phyloP scores from a whole-genome alignment of 2,329 filamentous ascomycete species.

The Herpotrichia juniperi region DNA sequence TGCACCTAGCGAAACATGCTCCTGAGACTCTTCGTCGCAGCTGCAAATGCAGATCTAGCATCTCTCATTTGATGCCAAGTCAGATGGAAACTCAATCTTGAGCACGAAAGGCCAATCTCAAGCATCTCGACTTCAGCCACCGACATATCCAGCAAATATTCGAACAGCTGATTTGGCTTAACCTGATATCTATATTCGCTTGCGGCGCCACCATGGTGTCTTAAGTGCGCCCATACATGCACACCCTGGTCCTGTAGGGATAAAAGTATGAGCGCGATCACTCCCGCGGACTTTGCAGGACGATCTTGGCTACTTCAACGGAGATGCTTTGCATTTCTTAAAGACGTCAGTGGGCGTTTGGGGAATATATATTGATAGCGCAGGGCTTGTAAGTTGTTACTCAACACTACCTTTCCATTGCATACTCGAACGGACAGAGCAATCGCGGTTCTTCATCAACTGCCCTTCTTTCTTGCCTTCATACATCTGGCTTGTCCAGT shows the following conservation, averaged over 20 bases:
- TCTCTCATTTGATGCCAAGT: conserved; percentile 7
- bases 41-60: conserved; percentile 7
- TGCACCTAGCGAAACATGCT: not conserved
- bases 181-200: not conserved
- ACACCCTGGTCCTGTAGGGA: conserved; percentile 11
- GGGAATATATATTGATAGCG: not conserved
- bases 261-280: conserved; percentile 11
- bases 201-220: conserved; percentile 4
- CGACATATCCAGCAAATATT: not conserved
- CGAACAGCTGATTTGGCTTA: conserved; percentile 1
- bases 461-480: not conserved
- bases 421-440: not conserved
- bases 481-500: not conserved
- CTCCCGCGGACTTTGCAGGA: conserved; percentile 20
- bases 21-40: not conserved
- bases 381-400: not conserved
- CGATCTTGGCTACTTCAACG: conserved; percentile 11
- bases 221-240: conserved; percentile 3
- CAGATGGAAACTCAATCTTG: not conserved
- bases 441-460: not conserved
- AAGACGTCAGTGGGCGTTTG: conserved; percentile 7
- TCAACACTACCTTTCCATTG: not conserved
- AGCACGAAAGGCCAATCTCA: not conserved
- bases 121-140: conserved; percentile 12
- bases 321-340: conserved; percentile 8